phyloP scores from a whole-genome alignment of 139 green algal genomes.

The Haematococcus lacustris region DNA sequence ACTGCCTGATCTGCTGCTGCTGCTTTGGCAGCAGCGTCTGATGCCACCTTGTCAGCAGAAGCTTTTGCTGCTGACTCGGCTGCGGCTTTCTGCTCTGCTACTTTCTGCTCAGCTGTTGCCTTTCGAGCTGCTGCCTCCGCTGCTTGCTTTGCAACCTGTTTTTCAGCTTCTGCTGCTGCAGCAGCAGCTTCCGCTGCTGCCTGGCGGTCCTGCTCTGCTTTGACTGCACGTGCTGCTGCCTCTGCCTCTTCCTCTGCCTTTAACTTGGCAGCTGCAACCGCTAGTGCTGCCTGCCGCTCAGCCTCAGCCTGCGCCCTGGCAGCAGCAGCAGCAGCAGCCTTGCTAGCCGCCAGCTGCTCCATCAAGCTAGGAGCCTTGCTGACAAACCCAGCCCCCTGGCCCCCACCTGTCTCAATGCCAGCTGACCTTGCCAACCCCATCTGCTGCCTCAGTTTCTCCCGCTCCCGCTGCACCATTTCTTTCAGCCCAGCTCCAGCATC shows the following conservation, averaged over 20 bases:
- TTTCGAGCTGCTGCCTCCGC: neutral
- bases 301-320: neutral
- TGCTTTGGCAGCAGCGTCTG: neutral
- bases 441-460: constrained; percentile 28
- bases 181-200: neutral
- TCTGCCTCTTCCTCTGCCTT: neutral
- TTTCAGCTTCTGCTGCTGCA: neutral
- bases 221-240: neutral
- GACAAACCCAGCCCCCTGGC: neutral
- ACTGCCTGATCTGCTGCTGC: constrained; percentile 4
- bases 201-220: neutral
- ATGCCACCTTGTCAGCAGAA: neutral
- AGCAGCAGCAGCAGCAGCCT: neutral
- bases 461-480: constrained; percentile 21
- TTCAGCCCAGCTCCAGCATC: constrained; percentile 27
- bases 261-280: neutral
- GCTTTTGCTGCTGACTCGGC: neutral
- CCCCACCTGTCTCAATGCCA: neutral
- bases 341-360: constrained; percentile 19
- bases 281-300: neutral
- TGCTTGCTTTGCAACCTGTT: neutral
- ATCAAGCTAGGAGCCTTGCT: constrained; percentile 7
- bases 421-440: constrained; percentile 13
- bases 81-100: neutral
- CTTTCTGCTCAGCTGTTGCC: neutral